These are phyloP conservation scores for Cudoniella acicularis DNA, from an alignment of 495 filamentous ascomycete genomes.

Conservation along the genomic window DNA sequence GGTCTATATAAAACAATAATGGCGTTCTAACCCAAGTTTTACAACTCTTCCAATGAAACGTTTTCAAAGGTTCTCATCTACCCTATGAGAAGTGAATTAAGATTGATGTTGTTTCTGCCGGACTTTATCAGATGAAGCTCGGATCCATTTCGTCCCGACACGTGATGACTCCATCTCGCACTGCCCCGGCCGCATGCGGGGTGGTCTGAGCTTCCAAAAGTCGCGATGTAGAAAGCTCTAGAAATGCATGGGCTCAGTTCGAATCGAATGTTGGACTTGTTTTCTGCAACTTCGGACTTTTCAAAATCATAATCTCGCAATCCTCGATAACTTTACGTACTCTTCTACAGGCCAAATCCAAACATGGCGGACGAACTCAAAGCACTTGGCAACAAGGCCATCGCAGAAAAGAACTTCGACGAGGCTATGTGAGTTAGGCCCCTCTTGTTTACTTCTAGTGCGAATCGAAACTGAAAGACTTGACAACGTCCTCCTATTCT, in stretches of 20 bases:
- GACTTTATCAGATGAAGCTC: too few relatives aligned
- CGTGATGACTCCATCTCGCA: too few relatives aligned
- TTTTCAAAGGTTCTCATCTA: too few relatives aligned
- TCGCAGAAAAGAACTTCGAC: constrained; percentile 91
- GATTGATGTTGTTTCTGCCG: too few relatives aligned
- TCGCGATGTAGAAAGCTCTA: constrained; percentile 13
- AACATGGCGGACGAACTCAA: constrained; percentile 64
- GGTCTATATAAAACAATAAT: too few relatives aligned
- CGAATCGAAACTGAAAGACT: background rate
- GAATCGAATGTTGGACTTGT: background rate
- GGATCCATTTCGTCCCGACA: too few relatives aligned
- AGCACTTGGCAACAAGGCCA: constrained; percentile 96
- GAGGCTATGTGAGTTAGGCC: constrained; percentile 77
- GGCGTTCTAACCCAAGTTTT: too few relatives aligned
- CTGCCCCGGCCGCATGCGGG: too few relatives aligned
- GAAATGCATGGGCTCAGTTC: background rate
- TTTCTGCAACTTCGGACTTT: background rate
- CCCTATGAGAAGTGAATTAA: too few relatives aligned
- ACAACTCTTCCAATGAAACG: too few relatives aligned
- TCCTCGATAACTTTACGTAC: background rate
- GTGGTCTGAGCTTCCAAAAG: constrained; percentile 9
- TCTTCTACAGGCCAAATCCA: background rate
- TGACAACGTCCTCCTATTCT: background rate
- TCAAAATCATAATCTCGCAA: background rate
- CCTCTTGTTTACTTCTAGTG: constrained; percentile 22